These are phyloP conservation scores for Scytalidium sp. DNA, from an alignment of 2,329 filamentous ascomycete genomes.

Conservation along the genomic window DNA sequence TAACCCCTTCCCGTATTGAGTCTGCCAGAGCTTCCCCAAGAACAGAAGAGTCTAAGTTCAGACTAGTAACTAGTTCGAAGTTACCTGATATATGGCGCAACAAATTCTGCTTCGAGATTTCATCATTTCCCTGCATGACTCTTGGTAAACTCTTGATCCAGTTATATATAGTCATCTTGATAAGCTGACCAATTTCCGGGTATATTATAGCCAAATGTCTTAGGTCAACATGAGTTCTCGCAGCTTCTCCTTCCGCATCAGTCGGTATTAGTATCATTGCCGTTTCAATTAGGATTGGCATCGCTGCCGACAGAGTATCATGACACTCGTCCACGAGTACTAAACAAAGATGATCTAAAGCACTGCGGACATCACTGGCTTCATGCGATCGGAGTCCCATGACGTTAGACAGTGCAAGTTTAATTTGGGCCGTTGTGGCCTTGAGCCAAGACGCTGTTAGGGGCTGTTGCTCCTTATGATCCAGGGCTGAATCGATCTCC, in stretches of 20 bases:
- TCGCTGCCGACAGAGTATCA: conserved; percentile 65
- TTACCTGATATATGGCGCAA: conserved; percentile 76
- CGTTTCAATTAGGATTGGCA: conserved; percentile 74
- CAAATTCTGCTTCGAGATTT: conserved; percentile 68
- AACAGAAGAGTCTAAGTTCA: conserved; percentile 62
- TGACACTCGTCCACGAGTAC: conserved; percentile 76
- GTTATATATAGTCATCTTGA: conserved; percentile 71
- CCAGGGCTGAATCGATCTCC: conserved; percentile 19
- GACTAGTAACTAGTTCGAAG: conserved; percentile 60
- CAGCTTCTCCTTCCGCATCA: conserved; percentile 38
- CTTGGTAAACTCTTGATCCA: conserved; percentile 82
- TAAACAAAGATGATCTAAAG: conserved; percentile 70
- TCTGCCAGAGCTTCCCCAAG: conserved; percentile 65
- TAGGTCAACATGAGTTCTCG: conserved; percentile 44
- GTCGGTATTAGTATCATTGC: conserved; percentile 65
- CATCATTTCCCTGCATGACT: conserved; percentile 80
- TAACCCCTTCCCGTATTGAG: conserved; percentile 73
- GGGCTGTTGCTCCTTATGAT: conserved; percentile 34
- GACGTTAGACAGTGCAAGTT: conserved; percentile 75
- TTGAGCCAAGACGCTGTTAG: conserved; percentile 64
- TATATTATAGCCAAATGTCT: conserved; percentile 62
- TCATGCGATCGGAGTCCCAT: conserved; percentile 72
- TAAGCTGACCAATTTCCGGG: conserved; percentile 55
- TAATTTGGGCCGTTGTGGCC: conserved; percentile 77
- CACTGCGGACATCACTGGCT: conserved; percentile 63